phyloP scores from a whole-genome alignment of 2,329 filamentous ascomycete genomes.

The Aaosphaeria arxii region DNA sequence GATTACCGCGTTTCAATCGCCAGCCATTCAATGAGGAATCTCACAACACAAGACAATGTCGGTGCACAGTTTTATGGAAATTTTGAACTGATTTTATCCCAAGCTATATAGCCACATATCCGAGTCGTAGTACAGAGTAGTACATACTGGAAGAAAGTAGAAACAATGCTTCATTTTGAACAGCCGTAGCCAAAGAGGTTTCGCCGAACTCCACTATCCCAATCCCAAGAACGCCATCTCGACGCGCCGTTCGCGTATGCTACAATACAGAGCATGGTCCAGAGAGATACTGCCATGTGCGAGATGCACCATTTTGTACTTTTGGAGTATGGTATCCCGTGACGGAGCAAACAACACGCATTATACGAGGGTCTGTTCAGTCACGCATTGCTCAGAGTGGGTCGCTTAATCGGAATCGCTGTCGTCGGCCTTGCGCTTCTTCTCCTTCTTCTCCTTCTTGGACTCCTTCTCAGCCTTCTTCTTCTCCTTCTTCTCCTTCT shows the following conservation, averaged over 20 bases:
- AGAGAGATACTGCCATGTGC: conserved; percentile 1
- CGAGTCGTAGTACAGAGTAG: too few species aligned
- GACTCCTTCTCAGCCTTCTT: conserved; percentile 58
- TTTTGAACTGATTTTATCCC: too few species aligned
- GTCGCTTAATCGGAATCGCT: conserved; percentile 29
- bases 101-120: too few species aligned
- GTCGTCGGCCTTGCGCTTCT: conserved; percentile 30
- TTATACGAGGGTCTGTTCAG: background rate
- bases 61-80: too few species aligned
- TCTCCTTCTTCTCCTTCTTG: conserved; percentile 31
- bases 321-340: background rate
- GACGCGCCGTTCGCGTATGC: conserved; percentile 34
- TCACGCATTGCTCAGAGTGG: background rate
- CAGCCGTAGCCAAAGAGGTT: background rate
- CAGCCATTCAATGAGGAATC: too few species aligned
- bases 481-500: conserved; percentile 79
- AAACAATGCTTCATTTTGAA: too few species aligned
- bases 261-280: conserved; percentile 27
- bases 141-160: too few species aligned
- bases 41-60: too few species aligned
- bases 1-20: too few species aligned
- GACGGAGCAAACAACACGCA: too few species aligned
- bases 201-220: conserved; percentile 34
- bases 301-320: background rate
- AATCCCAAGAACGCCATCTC: conserved; percentile 23